Evolutionary conservation across 257 asterid genomes (phyloP), one percentile per base, ranked within the genome.

Genomic region (Scutellaria minor): DNA sequence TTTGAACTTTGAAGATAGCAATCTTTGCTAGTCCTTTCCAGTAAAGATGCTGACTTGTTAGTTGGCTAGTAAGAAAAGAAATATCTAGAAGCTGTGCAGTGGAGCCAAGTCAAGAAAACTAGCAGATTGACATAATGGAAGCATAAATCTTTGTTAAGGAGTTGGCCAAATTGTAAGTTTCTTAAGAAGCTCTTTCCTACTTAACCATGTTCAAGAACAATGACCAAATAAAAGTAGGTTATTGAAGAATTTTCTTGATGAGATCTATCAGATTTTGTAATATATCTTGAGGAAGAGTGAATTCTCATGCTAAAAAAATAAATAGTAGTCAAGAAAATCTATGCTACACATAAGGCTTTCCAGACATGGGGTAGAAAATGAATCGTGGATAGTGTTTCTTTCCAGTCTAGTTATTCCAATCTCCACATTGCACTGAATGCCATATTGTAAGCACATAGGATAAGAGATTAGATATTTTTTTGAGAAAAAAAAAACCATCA

Each of bases 11-110:
- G 68, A 75, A 66, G 18, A 66, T 58, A 72, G 46, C 71, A 42
- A 66, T 65, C 74, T 63, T 60, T 47, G 45, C 61, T 64, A 71
- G 47, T 31, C 70, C 71, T 75, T 47, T 65, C 69, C 71, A 68
- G 39, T 42, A 9, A 51, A 68, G 48, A 69, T 72, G 24, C 15
- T 39, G 55, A 58, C 48, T 7, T 42, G 58, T 57, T 53, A 67
- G 31, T 48, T 57, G 60, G 62, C 40, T 54, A 37, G 35, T 14
- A 50, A 56, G 42, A 62, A 69, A 53, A 24, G 10, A 9, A 24
- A 11, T 8, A 6, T 47, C 37, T 31, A 57, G 62, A 51, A 48
- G 55, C 6, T 6, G 14, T 61, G 58, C 47, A 47, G 47, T 51
- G 41, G 51, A 50, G 63, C 12, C 71, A 18, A 15, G 58, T 59